Evolutionary conservation across 164 flowering plant genomes (phyloP).

Genomic region (Amborella trichopoda): DNA sequence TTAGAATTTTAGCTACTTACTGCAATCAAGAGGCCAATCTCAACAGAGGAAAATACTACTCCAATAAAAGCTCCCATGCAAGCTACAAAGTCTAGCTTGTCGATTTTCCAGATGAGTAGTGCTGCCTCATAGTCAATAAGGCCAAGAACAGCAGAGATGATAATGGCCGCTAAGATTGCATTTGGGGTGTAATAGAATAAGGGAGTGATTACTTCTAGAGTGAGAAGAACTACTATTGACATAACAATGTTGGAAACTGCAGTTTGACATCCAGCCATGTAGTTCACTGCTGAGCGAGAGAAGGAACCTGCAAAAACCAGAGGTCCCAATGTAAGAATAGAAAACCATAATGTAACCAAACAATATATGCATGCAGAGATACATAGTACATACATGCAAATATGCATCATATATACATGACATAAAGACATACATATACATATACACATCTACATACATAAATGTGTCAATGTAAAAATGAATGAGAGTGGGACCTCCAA

Average conservation of each 20-base stretch:
- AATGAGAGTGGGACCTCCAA: too few relatives aligned
- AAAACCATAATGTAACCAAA: background rate
- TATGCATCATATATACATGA: too few relatives aligned
- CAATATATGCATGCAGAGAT: too few relatives aligned
- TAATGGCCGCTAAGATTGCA: conserved; percentile 83
- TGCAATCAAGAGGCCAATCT: conserved; percentile 80
- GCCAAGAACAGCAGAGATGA: conserved; percentile 68
- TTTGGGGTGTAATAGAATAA: conserved; percentile 89
- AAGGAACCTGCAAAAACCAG: conserved; percentile 64
- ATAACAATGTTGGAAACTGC: conserved; percentile 87
- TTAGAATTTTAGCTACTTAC: conserved; percentile 23
- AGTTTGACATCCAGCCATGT: conserved; percentile 88
- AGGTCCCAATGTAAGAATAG: background rate
- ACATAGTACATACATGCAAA: too few relatives aligned
- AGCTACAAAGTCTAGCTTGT: conserved; percentile 80
- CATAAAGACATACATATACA: too few relatives aligned
- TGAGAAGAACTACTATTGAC: conserved; percentile 64
- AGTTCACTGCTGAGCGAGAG: conserved; percentile 89
- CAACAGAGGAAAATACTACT: conserved; percentile 67
- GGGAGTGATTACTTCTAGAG: conserved; percentile 65
- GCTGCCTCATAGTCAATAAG: conserved; percentile 63
- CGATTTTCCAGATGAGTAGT: conserved; percentile 71
- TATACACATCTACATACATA: too few relatives aligned
- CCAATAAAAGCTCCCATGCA: conserved; percentile 95
- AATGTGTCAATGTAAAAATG: too few relatives aligned